phyloP scores from a whole-genome alignment of 768 basidiomycete genomes.

The Russula compacta region DNA sequence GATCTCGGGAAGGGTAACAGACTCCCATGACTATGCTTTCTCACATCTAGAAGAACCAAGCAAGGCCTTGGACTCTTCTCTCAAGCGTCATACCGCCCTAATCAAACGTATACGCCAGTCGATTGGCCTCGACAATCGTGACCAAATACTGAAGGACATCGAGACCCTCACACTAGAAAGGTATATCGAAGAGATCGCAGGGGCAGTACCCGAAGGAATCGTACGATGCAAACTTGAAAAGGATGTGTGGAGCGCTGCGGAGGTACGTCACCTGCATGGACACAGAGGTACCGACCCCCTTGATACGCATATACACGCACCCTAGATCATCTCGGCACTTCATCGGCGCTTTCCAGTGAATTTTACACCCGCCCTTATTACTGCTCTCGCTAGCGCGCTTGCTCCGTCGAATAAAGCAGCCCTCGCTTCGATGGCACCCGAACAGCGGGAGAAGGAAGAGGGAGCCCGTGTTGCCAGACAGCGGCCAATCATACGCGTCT shows the following conservation, averaged over 20 bases:
- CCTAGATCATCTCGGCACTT: slow-evolving; percentile 76
- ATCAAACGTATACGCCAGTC: slow-evolving; percentile 90
- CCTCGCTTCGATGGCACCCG: slow-evolving; percentile 49
- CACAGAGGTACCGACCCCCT: background rate
- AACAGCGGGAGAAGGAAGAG: slow-evolving; percentile 93
- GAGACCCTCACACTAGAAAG: slow-evolving; percentile 86
- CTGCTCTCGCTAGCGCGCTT: slow-evolving; percentile 48
- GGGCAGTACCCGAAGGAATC: slow-evolving; percentile 80
- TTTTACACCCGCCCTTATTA: slow-evolving; percentile 67
- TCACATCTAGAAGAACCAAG: slow-evolving; percentile 42
- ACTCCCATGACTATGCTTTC: background rate
- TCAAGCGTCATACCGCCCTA: slow-evolving; percentile 92
- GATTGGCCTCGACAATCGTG: slow-evolving; percentile 70
- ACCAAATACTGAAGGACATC: slow-evolving; percentile 88
- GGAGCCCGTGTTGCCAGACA: slow-evolving; percentile 67
- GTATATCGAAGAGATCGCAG: slow-evolving; percentile 90
- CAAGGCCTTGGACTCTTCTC: slow-evolving; percentile 78
- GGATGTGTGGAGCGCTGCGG: slow-evolving; percentile 86
- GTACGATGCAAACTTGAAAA: slow-evolving; percentile 84
- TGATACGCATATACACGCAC: slow-evolving; percentile 4
- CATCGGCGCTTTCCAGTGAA: slow-evolving; percentile 78
- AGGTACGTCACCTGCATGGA: slow-evolving; percentile 43
- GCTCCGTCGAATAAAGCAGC: slow-evolving; percentile 49
- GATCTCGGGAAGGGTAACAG: slow-evolving; percentile 22
- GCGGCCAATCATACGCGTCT: slow-evolving; percentile 77